Evolutionary conservation across 2,329 filamentous ascomycete species (phyloP), one percentile per base, ranked within the genome.

Genomic region (Escovopsis sp.): DNA sequence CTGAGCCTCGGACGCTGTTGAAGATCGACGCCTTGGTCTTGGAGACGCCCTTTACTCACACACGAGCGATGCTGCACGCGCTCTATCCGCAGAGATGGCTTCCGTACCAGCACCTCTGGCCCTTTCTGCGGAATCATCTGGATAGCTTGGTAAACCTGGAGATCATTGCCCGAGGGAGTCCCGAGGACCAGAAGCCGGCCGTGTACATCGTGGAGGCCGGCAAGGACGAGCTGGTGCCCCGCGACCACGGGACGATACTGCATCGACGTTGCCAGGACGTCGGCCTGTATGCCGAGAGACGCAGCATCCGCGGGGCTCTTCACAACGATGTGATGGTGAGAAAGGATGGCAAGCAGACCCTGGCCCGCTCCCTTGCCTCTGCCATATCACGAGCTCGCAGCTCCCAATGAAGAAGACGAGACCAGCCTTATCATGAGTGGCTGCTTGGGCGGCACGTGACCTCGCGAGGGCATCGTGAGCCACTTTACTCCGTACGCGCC

Each of bases 31-130:
- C 71, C 1, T 47, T 89, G 40, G 66, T 89, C 10, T 67, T 89
- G 2, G 84, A 89, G 55, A 87, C 84, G 0, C 83, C 84, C 0
- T 87, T 87, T 48, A 72, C 79, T 1, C 83, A 76, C 36, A 72
- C 85, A 43, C 69, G 72, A 45, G 73, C 72, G 15, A 86, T 89
- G 81, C 65, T 89, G 6, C 63, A 73, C 36, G 76, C 74, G 1
- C 59, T 89, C 3, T 89, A 88, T 53, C 83, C 83, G 1, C 81
- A 87, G 51, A 82, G 74, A 51, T 88, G 83, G 82, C 64, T 88
- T 6, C 84, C 84, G 0, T 89, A 89, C 56, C 72, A 73, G 38
- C 77, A 88, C 55, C 66, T 89, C 0, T 76, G 77, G 67, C 80
- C 80, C 0, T 87, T 88, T 53, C 65, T 88, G 10, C 69, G 81